Evolutionary conservation across 2,329 filamentous ascomycete species (phyloP), one percentile per base, ranked within the genome.

Genomic region (Pseudogymnoascus sp.): DNA sequence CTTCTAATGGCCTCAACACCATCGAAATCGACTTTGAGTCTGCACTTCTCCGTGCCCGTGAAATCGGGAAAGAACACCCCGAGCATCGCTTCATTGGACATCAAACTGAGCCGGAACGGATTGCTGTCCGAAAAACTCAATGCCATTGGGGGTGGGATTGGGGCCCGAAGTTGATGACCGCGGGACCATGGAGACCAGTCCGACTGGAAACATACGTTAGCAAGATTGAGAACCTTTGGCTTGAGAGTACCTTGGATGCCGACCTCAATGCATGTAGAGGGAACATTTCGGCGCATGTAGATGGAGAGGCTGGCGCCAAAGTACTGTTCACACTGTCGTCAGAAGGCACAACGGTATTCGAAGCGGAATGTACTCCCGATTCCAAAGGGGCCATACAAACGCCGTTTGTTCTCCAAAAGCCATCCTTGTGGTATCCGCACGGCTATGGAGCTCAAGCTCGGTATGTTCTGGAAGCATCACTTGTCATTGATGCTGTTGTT

Each of bases 361-460:
- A 83, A 6, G 79, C 79, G 0, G 78, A 85, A 64, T 81, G 78
- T 0, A 79, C 82, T 0, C 73, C 73, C 16, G 74, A 80, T 14
- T 78, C 71, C 10, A 75, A 75, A 16, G 68, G 69, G 21, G 66
- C 74, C 7, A 78, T 79, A 10, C 79, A 76, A 34, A n/a, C 37
- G 26, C 21, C 75, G 0, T 84, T 87, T 69, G 75, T 77, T 34
- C 78, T 85, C 61, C 73, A 76, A 57, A 80, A 83, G 18, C 86
- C 88, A 0, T 79, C 85, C 67, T 77, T 93, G 18, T 93, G 90
- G 90, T 93, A 88, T 68, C 89, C 90, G 0, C 78, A 86, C 65
- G 83, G 87, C 5, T 91, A 92, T 69, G 89, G 90, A 59, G 79
- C 83, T 59, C 89, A 92, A 71, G 84, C 87, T 0, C 76, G 93